Evolutionary conservation across 495 filamentous ascomycete genomes (phyloP).

Genomic region (Daldinia loculata): DNA sequence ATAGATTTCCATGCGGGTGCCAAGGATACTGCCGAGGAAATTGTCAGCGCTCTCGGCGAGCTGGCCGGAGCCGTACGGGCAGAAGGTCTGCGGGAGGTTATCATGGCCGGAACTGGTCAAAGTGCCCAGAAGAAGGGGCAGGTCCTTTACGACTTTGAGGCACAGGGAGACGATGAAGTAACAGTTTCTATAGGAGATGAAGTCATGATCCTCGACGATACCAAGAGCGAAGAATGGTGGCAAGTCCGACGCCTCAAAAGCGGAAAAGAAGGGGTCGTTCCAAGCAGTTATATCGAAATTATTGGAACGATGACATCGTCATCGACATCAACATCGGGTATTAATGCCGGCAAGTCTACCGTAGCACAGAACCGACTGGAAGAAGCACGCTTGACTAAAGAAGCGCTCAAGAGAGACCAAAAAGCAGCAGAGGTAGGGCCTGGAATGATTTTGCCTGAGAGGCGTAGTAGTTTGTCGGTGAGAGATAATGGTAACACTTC

Average conservation of each 20-base stretch:
- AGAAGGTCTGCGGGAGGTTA: constrained; percentile 85
- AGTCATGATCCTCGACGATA: constrained; percentile 88
- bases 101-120: constrained; percentile 75
- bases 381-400: constrained; percentile 80
- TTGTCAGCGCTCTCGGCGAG: constrained; percentile 86
- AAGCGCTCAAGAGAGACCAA: constrained; percentile 69
- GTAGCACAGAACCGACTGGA: constrained; percentile 86
- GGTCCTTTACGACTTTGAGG: constrained; percentile 94
- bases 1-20: constrained; percentile 96
- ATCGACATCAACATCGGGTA: constrained; percentile 52
- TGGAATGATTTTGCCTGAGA: constrained; percentile 72
- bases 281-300: constrained; percentile 93
- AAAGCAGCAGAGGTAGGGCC: constrained; percentile 80
- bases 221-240: constrained; percentile 98
- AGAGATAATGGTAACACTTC: constrained; percentile 65
- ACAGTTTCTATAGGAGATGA: constrained; percentile 91
- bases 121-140: constrained; percentile 78
- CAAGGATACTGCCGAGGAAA: constrained; percentile 95
- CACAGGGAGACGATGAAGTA: constrained; percentile 95
- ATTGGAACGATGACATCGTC: constrained; percentile 65
- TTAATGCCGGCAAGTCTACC: constrained; percentile 73
- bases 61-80: constrained; percentile 84
- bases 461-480: constrained; percentile 70
- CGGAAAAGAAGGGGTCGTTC: constrained; percentile 96
- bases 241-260: constrained; percentile 90